Evolutionary conservation across 1,284 basidiomycete genomes (phyloP).

Genomic region (Cystobasidium sp.): DNA sequence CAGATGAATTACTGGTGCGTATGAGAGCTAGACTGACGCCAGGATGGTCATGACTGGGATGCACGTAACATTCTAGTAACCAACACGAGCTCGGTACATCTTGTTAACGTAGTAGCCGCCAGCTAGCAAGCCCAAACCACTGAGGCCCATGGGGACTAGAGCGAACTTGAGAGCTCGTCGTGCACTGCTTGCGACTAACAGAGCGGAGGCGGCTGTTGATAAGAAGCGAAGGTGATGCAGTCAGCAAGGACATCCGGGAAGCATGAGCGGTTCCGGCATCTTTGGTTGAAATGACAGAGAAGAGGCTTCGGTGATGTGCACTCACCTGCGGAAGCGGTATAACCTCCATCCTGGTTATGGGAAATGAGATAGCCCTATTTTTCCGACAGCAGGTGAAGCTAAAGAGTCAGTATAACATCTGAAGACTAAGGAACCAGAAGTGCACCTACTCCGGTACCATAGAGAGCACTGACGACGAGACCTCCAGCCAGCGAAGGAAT

Average conservation of each 20-base stretch:
- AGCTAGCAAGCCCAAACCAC: constrained; percentile 22
- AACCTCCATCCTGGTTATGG: constrained; percentile 30
- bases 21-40: neutral
- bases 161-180: constrained; percentile 28
- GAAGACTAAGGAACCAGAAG: too few species aligned
- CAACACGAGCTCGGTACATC: constrained; percentile 31
- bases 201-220: constrained; percentile 27
- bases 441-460: constrained; percentile 34
- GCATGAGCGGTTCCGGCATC: too few species aligned
- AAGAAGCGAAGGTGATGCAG: neutral
- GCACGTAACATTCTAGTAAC: constrained; percentile 6
- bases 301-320: too few species aligned
- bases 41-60: neutral
- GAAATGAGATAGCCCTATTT: constrained; percentile 38
- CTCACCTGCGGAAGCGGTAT: constrained; percentile 22
- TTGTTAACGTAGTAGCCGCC: constrained; percentile 38
- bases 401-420: too few species aligned
- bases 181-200: constrained; percentile 32
- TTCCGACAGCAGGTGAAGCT: too few species aligned
- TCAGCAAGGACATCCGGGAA: too few species aligned
- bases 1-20: neutral
- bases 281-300: too few species aligned
- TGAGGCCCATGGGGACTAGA: constrained; percentile 27
- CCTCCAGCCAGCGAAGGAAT: constrained; percentile 39
- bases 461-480: constrained; percentile 32